Conservation (phyloP, 1,284 basidiomycete genomes). For the Polyporus tsugae region DNA sequence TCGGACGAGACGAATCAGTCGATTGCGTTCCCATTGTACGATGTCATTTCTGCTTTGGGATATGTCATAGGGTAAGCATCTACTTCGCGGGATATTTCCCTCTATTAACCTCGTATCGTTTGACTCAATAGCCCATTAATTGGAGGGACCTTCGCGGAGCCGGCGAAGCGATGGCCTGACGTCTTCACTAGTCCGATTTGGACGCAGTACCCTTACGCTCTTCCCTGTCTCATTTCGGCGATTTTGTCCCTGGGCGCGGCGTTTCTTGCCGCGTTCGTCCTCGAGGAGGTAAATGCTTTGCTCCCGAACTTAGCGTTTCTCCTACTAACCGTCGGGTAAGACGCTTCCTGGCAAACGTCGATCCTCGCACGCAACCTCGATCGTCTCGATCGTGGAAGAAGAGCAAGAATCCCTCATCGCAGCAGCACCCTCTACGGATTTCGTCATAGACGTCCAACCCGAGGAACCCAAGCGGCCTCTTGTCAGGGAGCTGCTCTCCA, state of each 20-base stretch:
- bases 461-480: conserved; percentile 32
- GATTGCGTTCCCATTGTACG: conserved; percentile 67
- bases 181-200: conserved; percentile 56
- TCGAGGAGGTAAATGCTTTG: conserved; percentile 59
- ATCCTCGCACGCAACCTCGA: conserved; percentile 8
- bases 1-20: conserved; percentile 71
- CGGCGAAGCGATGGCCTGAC: conserved; percentile 54
- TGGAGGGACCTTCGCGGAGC: conserved; percentile 66
- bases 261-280: conserved; percentile 51
- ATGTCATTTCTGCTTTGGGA: conserved; percentile 67
- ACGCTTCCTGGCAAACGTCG: conserved; percentile 48
- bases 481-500: conserved; percentile 49
- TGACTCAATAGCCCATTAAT: conserved; percentile 60
- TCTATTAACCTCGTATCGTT: background rate
- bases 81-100: no score
- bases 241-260: conserved; percentile 40
- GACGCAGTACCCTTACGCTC: conserved; percentile 61
- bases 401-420: conserved; percentile 27
- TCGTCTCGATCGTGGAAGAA: conserved; percentile 20
- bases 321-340: conserved; percentile 25
- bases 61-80: conserved; percentile 61
- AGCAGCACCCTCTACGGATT: conserved; percentile 24
- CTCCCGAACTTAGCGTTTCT: background rate
- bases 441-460: conserved; percentile 22
- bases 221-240: conserved; percentile 61